Conservation (phyloP, 108 stramenopile genomes). For the Mediolabrus comicus region DNA sequence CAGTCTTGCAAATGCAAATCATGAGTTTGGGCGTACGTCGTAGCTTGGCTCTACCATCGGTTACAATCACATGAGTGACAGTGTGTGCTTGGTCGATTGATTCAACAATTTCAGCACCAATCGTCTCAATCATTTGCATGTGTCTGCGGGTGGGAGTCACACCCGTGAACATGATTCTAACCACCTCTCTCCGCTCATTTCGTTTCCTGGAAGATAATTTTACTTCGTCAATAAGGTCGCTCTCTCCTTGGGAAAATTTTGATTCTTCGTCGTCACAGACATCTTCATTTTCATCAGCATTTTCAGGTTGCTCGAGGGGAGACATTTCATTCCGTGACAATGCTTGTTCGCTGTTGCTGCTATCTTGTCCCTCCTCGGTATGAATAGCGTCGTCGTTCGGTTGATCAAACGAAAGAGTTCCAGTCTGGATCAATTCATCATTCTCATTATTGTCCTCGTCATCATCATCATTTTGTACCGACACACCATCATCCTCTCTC, state of each 20-base stretch:
- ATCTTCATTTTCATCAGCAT: not conserved
- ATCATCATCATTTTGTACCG: not conserved
- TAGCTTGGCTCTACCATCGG: slow-evolving; percentile 40
- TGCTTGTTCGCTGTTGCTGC: not conserved
- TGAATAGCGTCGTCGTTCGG: not conserved
- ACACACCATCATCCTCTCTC: not conserved
- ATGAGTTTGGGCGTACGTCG: slow-evolving; percentile 69
- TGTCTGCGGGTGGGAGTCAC: slow-evolving; percentile 38
- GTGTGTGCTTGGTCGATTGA: slow-evolving; percentile 50
- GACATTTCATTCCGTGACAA: not conserved
- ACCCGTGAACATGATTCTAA: slow-evolving; percentile 45
- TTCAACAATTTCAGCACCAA: slow-evolving; percentile 58
- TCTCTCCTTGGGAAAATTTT: not conserved
- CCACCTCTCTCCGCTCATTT: slow-evolving; percentile 11
- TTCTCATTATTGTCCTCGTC: not conserved
- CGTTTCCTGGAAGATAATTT: slow-evolving; percentile 23
- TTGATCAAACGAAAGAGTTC: not conserved
- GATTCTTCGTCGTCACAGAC: not conserved
- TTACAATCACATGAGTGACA: slow-evolving; percentile 65
- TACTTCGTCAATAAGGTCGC: slow-evolving; percentile 1
- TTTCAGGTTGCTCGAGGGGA: not conserved
- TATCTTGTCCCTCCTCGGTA: not conserved
- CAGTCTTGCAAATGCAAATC: slow-evolving; percentile 54
- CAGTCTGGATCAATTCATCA: not conserved
- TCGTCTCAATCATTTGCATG: slow-evolving; percentile 53